These are phyloP conservation scores for Entomortierella beljakovae DNA, from an alignment of 192 early-diverging fungal genomes.

Conservation along the genomic window DNA sequence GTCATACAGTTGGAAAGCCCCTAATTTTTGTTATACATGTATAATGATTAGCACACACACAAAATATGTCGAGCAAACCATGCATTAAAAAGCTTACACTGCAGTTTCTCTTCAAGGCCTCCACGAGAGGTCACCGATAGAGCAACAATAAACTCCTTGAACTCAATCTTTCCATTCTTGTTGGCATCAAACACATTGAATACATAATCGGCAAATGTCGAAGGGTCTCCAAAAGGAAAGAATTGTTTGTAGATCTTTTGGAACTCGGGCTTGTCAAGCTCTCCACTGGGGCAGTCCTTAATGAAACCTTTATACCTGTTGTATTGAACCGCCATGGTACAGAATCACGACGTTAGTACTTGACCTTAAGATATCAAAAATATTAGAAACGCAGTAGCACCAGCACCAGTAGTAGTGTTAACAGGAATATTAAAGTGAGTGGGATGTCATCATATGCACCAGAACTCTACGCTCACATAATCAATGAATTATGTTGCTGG, in stretches of 20 bases:
- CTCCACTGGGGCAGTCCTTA: conserved; percentile 90
- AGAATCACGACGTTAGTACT: background rate
- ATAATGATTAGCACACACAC: background rate
- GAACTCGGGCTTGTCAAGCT: conserved; percentile 87
- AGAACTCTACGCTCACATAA: too few species aligned
- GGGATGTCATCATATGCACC: too few species aligned
- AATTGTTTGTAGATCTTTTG: conserved; percentile 95
- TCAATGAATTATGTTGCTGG: too few species aligned
- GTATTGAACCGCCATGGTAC: background rate
- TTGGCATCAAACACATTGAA: conserved; percentile 94
- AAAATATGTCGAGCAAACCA: conserved; percentile 1
- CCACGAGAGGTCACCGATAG: conserved; percentile 88
- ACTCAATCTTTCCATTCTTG: conserved; percentile 91
- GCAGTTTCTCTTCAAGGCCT: conserved; percentile 84
- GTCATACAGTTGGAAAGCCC: conserved; percentile 93
- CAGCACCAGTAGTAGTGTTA: background rate
- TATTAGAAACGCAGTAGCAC: background rate
- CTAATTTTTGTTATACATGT: too few species aligned
- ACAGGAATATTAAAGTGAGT: too few species aligned
- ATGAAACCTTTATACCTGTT: conserved; percentile 93
- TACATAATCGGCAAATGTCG: conserved; percentile 89
- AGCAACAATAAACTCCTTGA: conserved; percentile 92
- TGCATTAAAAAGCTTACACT: too few species aligned
- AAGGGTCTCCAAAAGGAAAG: conserved; percentile 96
- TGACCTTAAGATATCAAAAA: too few species aligned